Evolutionary conservation across 2,329 filamentous ascomycete genomes (phyloP).

Genomic region (Sarocladiaceae sp.): DNA sequence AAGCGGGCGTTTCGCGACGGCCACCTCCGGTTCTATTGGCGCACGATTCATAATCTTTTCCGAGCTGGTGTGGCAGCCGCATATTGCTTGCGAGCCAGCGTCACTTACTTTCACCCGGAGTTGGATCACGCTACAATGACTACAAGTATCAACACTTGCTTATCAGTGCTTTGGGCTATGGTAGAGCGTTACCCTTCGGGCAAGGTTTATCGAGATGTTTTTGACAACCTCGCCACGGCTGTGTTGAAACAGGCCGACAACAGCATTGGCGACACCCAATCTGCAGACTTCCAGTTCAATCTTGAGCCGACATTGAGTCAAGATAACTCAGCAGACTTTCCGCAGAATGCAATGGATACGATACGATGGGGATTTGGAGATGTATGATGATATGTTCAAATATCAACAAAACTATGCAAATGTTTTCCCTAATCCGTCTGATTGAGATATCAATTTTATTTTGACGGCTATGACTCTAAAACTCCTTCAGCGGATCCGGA

Average conservation of each 20-base stretch:
- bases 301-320: neutral
- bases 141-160: conserved; percentile 16
- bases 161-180: conserved; percentile 23
- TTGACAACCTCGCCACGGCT: conserved; percentile 16
- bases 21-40: conserved; percentile 22
- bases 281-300: too few relatives aligned
- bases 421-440: too few relatives aligned
- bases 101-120: neutral
- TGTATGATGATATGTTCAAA: too few relatives aligned
- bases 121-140: conserved; percentile 11
- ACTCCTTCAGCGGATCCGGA: conserved; percentile 24
- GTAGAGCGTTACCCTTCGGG: conserved; percentile 22
- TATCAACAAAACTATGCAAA: too few relatives aligned
- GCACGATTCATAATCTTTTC: conserved; percentile 21
- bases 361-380: conserved; percentile 14
- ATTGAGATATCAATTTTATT: too few relatives aligned
- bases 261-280: neutral
- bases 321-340: neutral
- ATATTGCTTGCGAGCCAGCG: conserved; percentile 15
- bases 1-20: conserved; percentile 17
- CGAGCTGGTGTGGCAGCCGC: conserved; percentile 17
- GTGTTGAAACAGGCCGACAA: conserved; percentile 14
- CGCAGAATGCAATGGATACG: conserved; percentile 5
- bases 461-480: too few relatives aligned
- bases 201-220: conserved; percentile 19